Evolutionary conservation across 257 asterid species (phyloP).

Genomic region (Nicotiana paniculata): DNA sequence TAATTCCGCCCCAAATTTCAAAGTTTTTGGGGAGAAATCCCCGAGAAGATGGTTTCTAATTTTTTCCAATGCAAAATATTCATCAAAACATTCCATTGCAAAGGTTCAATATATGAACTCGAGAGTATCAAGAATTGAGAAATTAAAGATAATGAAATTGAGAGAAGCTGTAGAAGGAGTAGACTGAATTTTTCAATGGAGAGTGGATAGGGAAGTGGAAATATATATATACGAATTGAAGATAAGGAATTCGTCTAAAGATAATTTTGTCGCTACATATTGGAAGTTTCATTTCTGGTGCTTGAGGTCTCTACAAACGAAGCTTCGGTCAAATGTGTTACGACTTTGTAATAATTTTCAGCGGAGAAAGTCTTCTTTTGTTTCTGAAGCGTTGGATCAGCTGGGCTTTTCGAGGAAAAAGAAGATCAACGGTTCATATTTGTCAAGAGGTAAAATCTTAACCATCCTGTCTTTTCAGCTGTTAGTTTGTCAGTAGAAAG

Average conservation of each 20-base stretch:
- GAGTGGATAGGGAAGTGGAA: background rate
- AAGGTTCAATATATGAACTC: too few species aligned
- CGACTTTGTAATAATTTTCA: background rate
- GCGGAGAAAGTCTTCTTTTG: background rate
- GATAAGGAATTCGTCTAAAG: background rate
- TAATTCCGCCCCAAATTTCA: background rate
- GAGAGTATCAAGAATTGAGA: too few species aligned
- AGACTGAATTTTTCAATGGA: background rate
- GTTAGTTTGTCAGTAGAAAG: background rate
- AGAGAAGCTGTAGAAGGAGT: too few species aligned
- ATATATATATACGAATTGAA: background rate
- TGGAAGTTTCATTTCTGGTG: background rate
- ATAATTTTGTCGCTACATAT: background rate
- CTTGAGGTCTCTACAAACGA: background rate
- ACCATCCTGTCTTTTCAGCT: background rate
- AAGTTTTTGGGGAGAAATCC: conserved; percentile 17
- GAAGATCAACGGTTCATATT: background rate
- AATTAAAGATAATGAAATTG: too few species aligned
- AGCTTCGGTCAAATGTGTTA: background rate
- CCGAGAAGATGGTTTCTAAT: conserved; percentile 40
- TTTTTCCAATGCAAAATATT: background rate
- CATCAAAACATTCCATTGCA: background rate
- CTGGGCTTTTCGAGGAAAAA: background rate
- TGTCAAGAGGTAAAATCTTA: background rate
- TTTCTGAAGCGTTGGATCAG: background rate